These are phyloP conservation scores for Chloroidium sp. DNA, from an alignment of 163 green algal genomes.

Conservation along the genomic window DNA sequence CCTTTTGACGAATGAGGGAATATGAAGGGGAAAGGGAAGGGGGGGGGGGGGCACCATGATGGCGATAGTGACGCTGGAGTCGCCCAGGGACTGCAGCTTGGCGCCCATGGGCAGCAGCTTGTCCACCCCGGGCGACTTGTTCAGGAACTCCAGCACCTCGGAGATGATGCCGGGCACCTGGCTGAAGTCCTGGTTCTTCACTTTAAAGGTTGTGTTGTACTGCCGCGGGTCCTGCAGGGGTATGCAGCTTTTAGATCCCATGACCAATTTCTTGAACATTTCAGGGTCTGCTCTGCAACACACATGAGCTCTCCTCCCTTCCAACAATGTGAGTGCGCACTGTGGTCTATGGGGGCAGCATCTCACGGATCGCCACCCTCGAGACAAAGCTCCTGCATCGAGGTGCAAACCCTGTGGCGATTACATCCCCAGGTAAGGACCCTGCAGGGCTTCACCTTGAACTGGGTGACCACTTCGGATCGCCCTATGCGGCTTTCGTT, in stretches of 20 bases:
- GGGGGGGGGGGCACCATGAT: conserved; percentile 9
- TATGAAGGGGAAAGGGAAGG: background rate
- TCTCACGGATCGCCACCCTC: conserved; percentile 1
- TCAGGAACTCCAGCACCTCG: conserved; percentile 16
- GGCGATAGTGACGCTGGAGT: conserved; percentile 14
- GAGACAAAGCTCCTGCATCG: background rate
- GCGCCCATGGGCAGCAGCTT: conserved; percentile 13
- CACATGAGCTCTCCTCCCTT: background rate
- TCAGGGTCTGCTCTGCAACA: too few species aligned
- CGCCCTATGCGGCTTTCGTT: conserved; percentile 30
- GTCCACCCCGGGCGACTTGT: conserved; percentile 14
- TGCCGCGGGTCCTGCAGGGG: conserved; percentile 2
- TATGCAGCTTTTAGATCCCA: too few species aligned
- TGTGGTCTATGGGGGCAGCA: conserved; percentile 7
- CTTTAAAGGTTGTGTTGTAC: background rate
- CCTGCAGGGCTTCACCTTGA: conserved; percentile 13
- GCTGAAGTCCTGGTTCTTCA: conserved; percentile 12
- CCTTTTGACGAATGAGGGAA: background rate
- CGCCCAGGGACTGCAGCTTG: conserved; percentile 7
- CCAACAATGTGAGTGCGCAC: background rate
- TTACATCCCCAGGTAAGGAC: background rate
- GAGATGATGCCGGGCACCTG: conserved; percentile 12
- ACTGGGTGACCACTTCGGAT: conserved; percentile 11
- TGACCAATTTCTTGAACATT: too few species aligned
- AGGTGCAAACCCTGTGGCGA: background rate